These are phyloP conservation scores for Vaccinium myrtillus DNA, from an alignment of 148 eudicot species.

Conservation along the genomic window DNA sequence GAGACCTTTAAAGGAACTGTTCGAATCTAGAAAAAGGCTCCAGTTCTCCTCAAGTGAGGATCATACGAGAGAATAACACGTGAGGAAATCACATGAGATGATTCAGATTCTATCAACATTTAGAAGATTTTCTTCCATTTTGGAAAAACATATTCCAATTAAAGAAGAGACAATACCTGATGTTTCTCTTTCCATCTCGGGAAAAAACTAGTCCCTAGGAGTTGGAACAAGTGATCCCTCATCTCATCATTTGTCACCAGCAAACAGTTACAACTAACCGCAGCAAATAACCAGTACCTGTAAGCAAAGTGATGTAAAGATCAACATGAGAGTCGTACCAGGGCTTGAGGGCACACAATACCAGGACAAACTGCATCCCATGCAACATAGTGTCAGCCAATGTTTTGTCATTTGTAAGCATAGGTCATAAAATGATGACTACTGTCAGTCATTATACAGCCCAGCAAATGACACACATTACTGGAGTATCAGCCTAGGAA, in stretches of 20 bases:
- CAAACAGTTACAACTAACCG: conserved; percentile 64
- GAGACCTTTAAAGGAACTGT: not conserved
- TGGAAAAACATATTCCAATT: not conserved
- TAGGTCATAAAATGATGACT: not conserved
- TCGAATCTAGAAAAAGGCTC: not conserved
- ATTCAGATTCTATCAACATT: not conserved
- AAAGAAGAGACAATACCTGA: conserved; percentile 40
- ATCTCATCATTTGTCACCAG: conserved; percentile 75
- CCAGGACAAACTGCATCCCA: not conserved
- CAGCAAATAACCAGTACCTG: conserved; percentile 81
- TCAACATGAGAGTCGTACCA: not conserved
- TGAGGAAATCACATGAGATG: not conserved
- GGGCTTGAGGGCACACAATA: not conserved
- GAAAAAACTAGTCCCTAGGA: conserved; percentile 70
- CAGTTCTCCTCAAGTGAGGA: not conserved
- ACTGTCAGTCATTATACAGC: not conserved
- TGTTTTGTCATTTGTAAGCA: not conserved
- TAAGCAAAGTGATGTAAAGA: not conserved
- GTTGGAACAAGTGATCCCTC: conserved; percentile 81
- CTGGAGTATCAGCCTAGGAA: not conserved
- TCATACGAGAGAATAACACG: not conserved
- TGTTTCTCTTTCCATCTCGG: conserved; percentile 85
- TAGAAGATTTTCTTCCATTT: not conserved
- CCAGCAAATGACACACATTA: not conserved
- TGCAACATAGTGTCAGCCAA: not conserved